Evolutionary conservation across 331 rosid genomes (phyloP).

Genomic region (Stylosanthes scabra): DNA sequence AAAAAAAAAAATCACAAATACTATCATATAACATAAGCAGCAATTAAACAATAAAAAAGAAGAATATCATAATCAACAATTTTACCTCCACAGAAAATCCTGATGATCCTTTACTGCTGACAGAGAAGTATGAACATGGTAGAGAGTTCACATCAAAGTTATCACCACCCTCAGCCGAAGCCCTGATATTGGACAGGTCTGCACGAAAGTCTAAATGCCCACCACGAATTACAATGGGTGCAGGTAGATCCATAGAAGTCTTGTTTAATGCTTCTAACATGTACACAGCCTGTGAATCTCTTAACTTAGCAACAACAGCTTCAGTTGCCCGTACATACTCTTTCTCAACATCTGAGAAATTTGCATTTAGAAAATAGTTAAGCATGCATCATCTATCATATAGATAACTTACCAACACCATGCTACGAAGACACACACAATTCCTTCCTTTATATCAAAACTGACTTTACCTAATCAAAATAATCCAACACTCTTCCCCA

Average conservation of each 20-base stretch:
- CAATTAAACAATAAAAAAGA: background rate
- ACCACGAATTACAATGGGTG: conserved; percentile 69
- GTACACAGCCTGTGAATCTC: conserved; percentile 65
- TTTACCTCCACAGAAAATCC: conserved; percentile 68
- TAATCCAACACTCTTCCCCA: background rate
- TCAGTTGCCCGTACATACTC: conserved; percentile 53
- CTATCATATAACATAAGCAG: background rate
- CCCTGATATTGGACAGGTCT: conserved; percentile 53
- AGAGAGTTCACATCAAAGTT: conserved; percentile 47
- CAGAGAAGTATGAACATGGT: conserved; percentile 66
- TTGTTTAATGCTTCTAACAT: conserved; percentile 53
- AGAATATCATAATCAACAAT: conserved; percentile 26
- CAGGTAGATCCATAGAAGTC: conserved; percentile 55
- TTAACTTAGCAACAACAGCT: conserved; percentile 72
- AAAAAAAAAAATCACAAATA: conserved; percentile 6
- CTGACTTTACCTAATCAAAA: conserved; percentile 7
- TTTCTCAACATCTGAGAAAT: conserved; percentile 66
- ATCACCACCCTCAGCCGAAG: conserved; percentile 44
- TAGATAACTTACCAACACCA: conserved; percentile 19
- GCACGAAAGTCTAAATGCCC: conserved; percentile 61
- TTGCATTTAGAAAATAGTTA: conserved; percentile 20
- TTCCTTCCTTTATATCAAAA: conserved; percentile 2
- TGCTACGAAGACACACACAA: conserved; percentile 16
- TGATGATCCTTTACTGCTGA: conserved; percentile 41
- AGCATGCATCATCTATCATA: conserved; percentile 10